Conservation (phyloP, 1,284 basidiomycete genomes). For the Heterobasidion irregulare region DNA sequence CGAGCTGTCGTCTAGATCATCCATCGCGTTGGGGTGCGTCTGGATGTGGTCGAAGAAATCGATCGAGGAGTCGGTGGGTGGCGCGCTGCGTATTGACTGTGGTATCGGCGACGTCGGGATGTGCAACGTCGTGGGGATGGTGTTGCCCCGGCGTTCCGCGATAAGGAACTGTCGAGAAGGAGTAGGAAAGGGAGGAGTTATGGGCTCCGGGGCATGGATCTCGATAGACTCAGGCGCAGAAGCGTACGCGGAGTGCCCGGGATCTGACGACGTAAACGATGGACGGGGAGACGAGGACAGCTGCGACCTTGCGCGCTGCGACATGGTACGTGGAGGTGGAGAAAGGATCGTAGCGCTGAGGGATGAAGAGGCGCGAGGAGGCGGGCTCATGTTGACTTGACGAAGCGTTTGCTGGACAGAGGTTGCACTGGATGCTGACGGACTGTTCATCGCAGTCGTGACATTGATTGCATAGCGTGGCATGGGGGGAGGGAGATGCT, state of each 20-base stretch:
- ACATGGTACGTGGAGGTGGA: constrained; percentile 49
- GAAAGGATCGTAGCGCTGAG: constrained; percentile 26
- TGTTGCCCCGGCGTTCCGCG: constrained; percentile 16
- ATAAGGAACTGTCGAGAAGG: constrained; percentile 10
- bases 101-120: constrained; percentile 16
- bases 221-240: constrained; percentile 7
- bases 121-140: constrained; percentile 16
- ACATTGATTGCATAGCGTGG: constrained; percentile 13
- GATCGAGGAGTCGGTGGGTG: constrained; percentile 48
- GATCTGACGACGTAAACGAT: constrained; percentile 15
- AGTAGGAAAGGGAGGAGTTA: constrained; percentile 6
- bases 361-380: constrained; percentile 41
- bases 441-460: constrained; percentile 9
- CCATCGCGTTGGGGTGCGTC: constrained; percentile 59
- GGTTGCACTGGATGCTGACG: constrained; percentile 1
- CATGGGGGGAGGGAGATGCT: constrained; percentile 17
- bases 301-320: constrained; percentile 22
- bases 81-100: constrained; percentile 32
- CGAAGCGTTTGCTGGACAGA: constrained; percentile 20
- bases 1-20: constrained; percentile 47
- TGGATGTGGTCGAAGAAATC: constrained; percentile 72
- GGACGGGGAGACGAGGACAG: constrained; percentile 18
- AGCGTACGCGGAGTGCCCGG: constrained; percentile 11
- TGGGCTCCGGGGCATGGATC: constrained; percentile 4
- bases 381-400: constrained; percentile 40